Base-by-base conservation (phyloP, 2,329 filamentous ascomycete genomes). In the Beauveria medogensis region DNA sequence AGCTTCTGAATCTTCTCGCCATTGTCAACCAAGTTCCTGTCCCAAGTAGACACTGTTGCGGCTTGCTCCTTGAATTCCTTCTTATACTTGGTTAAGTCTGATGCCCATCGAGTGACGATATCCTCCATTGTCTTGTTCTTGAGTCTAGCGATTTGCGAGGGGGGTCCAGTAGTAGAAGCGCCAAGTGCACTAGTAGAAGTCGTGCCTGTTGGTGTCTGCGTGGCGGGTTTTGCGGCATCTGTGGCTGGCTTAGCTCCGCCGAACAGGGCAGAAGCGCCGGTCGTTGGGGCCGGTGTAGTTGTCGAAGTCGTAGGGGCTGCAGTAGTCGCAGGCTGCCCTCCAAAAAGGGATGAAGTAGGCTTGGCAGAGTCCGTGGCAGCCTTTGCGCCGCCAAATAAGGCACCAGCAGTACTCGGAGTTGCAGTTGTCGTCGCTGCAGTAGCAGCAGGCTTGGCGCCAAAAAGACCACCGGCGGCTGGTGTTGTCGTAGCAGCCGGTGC, bases 61-160 rank as follows among this genome's bases (percentile, higher is more conserved):
- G 95, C 93, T 73, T 97, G 92, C 40, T 88, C 83, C 71, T 95
- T 92, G 78, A 97, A 99, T 62, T 96, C 91, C 73, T 96, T 96
- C 70, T 97, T 93, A 71, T 99, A 97, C 70, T 96, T 95, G 58
- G 92, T 89, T 55, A 99, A 80, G 70, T 97, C 94, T 0, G 92
- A 91, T 2, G 94, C 94, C 94, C 94, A 99, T 37, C 92, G 87
- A 4, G 91, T 97, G 66, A 99, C 92, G 65, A 99, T 97, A 72
- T 99, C 94, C 70, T 99, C 94, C 90, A 99, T 97, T 0, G 93
- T 96, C 78, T 96, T 97, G 75, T 97, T 96, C 80, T 96, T 96
- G 43, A 99, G 80, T 30, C 94, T 88, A 4, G 93, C 94, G 69
- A 95, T 86, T 61, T 92, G 88, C 18, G 94, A 93, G 3, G 87